Conservation (phyloP, 805 yeast species). For the Lipomyces oligophaga region DNA sequence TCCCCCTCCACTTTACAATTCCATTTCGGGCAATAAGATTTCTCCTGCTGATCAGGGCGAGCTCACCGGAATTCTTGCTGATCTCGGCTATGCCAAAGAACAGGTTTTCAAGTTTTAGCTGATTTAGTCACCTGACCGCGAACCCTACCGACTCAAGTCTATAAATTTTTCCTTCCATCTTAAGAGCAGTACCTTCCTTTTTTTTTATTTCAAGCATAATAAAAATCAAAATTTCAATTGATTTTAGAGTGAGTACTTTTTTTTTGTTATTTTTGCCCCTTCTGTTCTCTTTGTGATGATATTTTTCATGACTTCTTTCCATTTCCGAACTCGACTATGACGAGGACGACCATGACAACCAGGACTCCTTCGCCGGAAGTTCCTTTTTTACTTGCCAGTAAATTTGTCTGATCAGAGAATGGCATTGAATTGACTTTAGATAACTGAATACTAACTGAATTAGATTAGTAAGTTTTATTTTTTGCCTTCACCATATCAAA, state of each 20-base stretch:
- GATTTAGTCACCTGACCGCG: too few species aligned
- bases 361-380: conserved; percentile 26
- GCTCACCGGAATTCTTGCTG: conserved; percentile 79
- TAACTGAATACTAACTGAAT: neutral
- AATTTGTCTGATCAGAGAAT: conserved; percentile 23
- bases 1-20: conserved; percentile 86
- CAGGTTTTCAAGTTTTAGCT: conserved; percentile 65
- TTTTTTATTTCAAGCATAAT: neutral
- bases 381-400: conserved; percentile 30
- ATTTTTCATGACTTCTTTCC: conserved; percentile 25
- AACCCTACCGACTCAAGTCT: neutral
- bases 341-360: conserved; percentile 24
- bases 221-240: neutral
- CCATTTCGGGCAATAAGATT: conserved; percentile 78
- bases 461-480: neutral
- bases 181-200: neutral
- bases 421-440: neutral
- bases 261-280: neutral
- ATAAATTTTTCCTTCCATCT: neutral
- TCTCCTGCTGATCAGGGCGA: conserved; percentile 95
- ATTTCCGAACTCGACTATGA: conserved; percentile 31
- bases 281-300: conserved; percentile 14
- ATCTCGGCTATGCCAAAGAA: conserved; percentile 80
- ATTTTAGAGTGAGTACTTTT: neutral
- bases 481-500: neutral